phyloP scores from a whole-genome alignment of 192 early-diverging fungal species.

The Coemansia sp. region DNA sequence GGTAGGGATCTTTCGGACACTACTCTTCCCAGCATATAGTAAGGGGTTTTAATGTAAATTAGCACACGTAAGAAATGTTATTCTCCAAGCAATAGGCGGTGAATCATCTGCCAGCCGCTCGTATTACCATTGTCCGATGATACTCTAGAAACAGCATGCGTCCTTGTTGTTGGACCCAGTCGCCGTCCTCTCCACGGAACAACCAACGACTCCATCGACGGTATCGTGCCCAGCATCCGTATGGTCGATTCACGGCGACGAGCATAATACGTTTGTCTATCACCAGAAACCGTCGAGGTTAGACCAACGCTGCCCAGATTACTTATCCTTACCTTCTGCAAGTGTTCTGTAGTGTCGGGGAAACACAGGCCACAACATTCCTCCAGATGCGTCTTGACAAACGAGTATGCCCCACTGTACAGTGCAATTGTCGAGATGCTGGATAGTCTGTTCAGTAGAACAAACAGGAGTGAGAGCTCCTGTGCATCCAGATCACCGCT shows the following conservation, averaged over 20 bases:
- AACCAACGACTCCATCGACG: constrained; percentile 5
- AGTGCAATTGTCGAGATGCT: constrained; percentile 10
- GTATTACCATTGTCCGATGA: not conserved
- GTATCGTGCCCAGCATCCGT: not conserved
- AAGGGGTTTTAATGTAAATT: not conserved
- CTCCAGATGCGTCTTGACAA: constrained; percentile 17
- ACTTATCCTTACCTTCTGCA: constrained; percentile 9
- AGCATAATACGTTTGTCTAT: not conserved
- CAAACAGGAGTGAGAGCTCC: constrained; percentile 16
- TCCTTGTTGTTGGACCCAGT: not conserved
- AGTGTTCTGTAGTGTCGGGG: not conserved
- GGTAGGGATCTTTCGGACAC: not conserved
- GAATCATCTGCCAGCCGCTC: constrained; percentile 19
- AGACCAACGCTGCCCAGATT: constrained; percentile 25
- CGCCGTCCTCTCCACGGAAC: constrained; percentile 1
- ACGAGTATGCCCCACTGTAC: constrained; percentile 27
- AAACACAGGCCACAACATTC: not conserved
- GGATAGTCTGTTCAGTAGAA: not conserved
- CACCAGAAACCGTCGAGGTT: no score
- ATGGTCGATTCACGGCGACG: not conserved
- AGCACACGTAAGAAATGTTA: not conserved
- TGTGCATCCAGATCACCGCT: constrained; percentile 2
- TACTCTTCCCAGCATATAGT: not conserved
- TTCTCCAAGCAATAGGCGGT: constrained; percentile 18
- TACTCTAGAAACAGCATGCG: not conserved